These are phyloP conservation scores for Candida insectalens DNA, from an alignment of 805 yeast genomes.

Conservation along the genomic window DNA sequence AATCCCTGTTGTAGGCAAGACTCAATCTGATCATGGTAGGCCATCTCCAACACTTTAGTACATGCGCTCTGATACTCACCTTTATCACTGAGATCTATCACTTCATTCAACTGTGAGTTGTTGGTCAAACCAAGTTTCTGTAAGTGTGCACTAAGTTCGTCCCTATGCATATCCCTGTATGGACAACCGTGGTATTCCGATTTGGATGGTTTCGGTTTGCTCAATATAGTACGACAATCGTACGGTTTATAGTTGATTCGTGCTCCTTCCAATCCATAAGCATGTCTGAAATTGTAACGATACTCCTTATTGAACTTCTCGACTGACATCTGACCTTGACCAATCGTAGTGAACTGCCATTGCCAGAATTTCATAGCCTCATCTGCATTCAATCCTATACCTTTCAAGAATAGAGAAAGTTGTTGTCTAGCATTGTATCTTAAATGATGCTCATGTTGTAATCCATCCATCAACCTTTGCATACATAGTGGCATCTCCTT, in stretches of 20 bases:
- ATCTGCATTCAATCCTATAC: conserved; percentile 78
- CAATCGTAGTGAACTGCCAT: conserved; percentile 48
- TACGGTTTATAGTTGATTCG: conserved; percentile 78
- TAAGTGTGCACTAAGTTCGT: conserved; percentile 47
- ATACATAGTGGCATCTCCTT: conserved; percentile 75
- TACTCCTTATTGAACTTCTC: conserved; percentile 85
- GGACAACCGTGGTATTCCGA: conserved; percentile 90
- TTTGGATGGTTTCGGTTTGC: conserved; percentile 57
- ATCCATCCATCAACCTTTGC: conserved; percentile 47
- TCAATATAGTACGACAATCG: conserved; percentile 71
- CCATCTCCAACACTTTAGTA: conserved; percentile 75
- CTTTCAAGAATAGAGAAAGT: conserved; percentile 74
- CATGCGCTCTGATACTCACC: conserved; percentile 81
- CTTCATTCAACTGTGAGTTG: conserved; percentile 36
- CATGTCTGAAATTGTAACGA: conserved; percentile 78
- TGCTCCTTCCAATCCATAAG: conserved; percentile 87
- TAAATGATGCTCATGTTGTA: conserved; percentile 58
- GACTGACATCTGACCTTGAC: conserved; percentile 38
- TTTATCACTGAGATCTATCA: conserved; percentile 57
- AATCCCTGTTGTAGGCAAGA: conserved; percentile 28
- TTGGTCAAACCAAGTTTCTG: conserved; percentile 57
- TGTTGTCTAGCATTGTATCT: conserved; percentile 81
- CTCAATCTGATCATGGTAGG: conserved; percentile 39
- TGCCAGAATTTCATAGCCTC: conserved; percentile 87
- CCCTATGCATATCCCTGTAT: conserved; percentile 65